phyloP scores from a whole-genome alignment of 2,329 filamentous ascomycete genomes.

The Emergomyces orientalis region DNA sequence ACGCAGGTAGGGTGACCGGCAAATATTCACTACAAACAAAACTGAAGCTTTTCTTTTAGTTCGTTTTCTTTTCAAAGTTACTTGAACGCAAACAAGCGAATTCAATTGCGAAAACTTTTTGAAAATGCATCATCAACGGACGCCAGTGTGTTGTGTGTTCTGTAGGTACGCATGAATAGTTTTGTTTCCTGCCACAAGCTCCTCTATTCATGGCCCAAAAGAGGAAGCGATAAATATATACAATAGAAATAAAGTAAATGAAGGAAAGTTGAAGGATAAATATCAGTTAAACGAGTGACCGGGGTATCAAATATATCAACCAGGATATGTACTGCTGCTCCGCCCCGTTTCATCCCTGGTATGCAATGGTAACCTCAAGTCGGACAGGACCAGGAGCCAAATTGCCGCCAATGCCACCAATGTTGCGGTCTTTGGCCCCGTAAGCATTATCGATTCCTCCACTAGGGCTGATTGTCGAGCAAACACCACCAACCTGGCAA shows the following conservation, averaged over 20 bases:
- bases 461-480: conserved; percentile 24
- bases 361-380: conserved; percentile 10
- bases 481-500: conserved; percentile 23
- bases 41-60: too few species aligned
- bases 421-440: conserved; percentile 19
- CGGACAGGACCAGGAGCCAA: conserved; percentile 22
- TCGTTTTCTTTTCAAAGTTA: too few species aligned
- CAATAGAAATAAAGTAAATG: too few species aligned
- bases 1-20: too few species aligned
- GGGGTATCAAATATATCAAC: not conserved
- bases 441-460: conserved; percentile 26
- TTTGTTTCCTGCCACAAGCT: not conserved
- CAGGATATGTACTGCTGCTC: not conserved
- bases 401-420: conserved; percentile 31
- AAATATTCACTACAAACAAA: too few species aligned
- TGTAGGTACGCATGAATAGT: too few species aligned
- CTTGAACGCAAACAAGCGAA: too few species aligned
- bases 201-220: not conserved
- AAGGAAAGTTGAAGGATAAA: not conserved
- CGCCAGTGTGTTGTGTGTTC: too few species aligned
- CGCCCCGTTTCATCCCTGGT: conserved; percentile 8
- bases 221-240: not conserved
- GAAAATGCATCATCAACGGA: too few species aligned
- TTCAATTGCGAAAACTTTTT: too few species aligned
- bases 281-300: not conserved